A percentile compares a stretch with the other conserved stretches of the same genome.
These are phyloP conservation scores for Sporothrix curviconia DNA, from an alignment of 2,329 filamentous ascomycete genomes.

Conservation along the genomic window DNA sequence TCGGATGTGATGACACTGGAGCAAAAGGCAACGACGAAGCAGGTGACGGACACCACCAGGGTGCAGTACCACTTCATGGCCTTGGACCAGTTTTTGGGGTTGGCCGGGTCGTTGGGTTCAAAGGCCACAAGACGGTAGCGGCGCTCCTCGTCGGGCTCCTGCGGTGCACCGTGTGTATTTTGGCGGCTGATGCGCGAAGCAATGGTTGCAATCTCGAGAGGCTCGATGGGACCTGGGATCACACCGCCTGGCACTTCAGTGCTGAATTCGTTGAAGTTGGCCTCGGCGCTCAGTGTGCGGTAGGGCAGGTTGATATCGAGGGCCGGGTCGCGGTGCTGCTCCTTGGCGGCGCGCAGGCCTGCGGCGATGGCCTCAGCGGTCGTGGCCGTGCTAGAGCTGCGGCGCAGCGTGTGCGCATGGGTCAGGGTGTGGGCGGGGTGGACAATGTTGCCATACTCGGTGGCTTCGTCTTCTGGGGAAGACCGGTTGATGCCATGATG, in stretches of 20 bases:
- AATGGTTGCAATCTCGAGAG: slow-evolving; percentile 42
- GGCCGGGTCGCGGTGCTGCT: slow-evolving; percentile 24
- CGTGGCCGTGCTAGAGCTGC: background rate
- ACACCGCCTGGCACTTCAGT: slow-evolving; percentile 49
- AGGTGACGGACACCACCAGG: slow-evolving; percentile 72
- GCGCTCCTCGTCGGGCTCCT: slow-evolving; percentile 15
- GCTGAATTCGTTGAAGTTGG: slow-evolving; percentile 53
- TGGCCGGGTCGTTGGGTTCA: slow-evolving; percentile 62
- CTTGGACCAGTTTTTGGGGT: slow-evolving; percentile 82
- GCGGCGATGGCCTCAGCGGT: slow-evolving; percentile 3
- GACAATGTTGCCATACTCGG: background rate
- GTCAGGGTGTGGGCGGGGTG: background rate
- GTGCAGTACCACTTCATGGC: slow-evolving; percentile 76
- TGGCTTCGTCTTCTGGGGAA: slow-evolving; percentile 6
- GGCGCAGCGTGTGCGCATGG: background rate
- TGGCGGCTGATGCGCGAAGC: slow-evolving; percentile 11
- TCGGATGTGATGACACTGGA: slow-evolving; percentile 75
- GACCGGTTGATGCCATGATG: too few species aligned
- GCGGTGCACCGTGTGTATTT: slow-evolving; percentile 14
- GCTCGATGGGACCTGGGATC: slow-evolving; percentile 34
- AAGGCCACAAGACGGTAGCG: slow-evolving; percentile 57
- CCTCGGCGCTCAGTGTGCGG: slow-evolving; percentile 44
- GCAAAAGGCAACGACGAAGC: slow-evolving; percentile 65
- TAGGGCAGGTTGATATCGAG: slow-evolving; percentile 46
- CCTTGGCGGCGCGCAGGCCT: slow-evolving; percentile 1